Evolutionary conservation across 2,329 filamentous ascomycete species (phyloP), one percentile per base, ranked within the genome.

Genomic region (Camillea tinctor): DNA sequence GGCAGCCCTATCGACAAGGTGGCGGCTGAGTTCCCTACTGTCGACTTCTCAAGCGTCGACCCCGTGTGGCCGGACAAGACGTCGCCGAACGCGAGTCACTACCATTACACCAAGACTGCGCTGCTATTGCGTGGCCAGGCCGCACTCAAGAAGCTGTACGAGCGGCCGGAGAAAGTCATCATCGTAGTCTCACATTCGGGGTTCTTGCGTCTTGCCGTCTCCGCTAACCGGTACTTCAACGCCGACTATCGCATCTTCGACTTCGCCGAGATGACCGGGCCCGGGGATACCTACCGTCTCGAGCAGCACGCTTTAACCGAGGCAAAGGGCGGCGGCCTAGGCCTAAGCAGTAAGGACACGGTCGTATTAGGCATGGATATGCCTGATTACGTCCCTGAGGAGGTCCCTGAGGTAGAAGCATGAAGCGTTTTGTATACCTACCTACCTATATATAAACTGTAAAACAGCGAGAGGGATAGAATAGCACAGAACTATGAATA

Each of bases 101-200:
- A 88, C 71, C 81, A 79, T 19, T 84, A 83, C 74, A 84, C 78
- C 1, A 77, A 77, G 48, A 67, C 69, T 2, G 81, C 83, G 23
- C 79, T 90, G 44, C 71, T 89, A 3, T 76, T 75, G 0, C 83
- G 88, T 13, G 88, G 81, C 0, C 80, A 82, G 65, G 71, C 73
- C 0, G 79, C 78, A 50, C 76, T 89, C 1, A 73, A 75, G 30
- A 76, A 77, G 23, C 75, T 90, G 22, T 77, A 81, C 61, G 64
- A 67, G 13, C 78, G 87, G 0, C 80, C 82, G 0, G 87, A 90
- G 73, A 84, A 84, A 65, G 77, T 87, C 55, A 80, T 90, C 57
- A 79, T 87, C 9, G 86, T 90, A 0, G 86, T 90, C 3, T 84
- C 83, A 1, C 87, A 90, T 73, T 85, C 87, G 1, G 85, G 81